Base-by-base conservation (phyloP, 805 yeast species). In the Huiozyma naganishii region DNA sequence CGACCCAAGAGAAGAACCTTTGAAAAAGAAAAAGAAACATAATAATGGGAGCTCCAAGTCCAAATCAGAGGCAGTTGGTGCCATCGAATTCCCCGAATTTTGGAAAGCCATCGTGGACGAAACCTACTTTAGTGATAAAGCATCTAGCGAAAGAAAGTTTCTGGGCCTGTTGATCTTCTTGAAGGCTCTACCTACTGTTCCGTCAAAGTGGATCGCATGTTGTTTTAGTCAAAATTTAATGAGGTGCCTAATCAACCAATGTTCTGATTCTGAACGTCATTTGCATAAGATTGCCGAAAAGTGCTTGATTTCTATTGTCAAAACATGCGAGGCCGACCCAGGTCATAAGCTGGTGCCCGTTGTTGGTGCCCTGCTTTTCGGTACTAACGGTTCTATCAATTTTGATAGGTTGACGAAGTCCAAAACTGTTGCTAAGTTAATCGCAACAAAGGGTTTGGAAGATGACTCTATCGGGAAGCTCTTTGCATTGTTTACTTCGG, bases 91-190 rank as follows among this genome's bases (percentile, higher is more conserved):
- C 36, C 59, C 67, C 7, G 92, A 84, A 43, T 88, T 90, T 59
- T 88, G 95, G 95, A 75, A 77, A 52, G 67, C 72, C 4, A 79
- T 78, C 6, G 74, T 90, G 11, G 97, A 90, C 57, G 92, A 87
- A 53, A 73, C 83, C 4, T 76, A 84, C 47, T 89, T 90, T 52
- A 69, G 84, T 5, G 77, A 76, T 33, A 77, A 80, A 50, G 71
- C 95, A 0, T 87, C 96, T 1, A 76, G 80, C 30, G 97, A 89
- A 60, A 71, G 95, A 45, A 90, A 89, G 59, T 84, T 73, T 61
- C 76, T 86, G 74, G 97, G 96, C 0, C 77, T 89, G 53, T 83
- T 83, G 52, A 73, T 88, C 8, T 77, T 89, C 48, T 69, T 65
- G 36, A 66, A 70, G 41, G 70, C 78, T 44, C 57, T 80, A 6